phyloP scores from a whole-genome alignment of 441 rosid species.

The Gossypium lobatum region DNA sequence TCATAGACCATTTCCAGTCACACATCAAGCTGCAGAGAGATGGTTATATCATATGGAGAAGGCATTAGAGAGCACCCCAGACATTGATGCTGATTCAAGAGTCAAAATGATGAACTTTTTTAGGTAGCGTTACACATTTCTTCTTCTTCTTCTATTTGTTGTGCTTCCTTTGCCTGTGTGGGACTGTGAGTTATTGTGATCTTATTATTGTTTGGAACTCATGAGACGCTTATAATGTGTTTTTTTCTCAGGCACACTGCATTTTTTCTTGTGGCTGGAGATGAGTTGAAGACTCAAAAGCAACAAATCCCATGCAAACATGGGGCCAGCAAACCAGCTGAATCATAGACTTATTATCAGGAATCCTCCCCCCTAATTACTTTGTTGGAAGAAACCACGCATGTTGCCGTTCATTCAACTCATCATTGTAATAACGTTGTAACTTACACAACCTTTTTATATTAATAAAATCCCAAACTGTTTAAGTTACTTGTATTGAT shows the following conservation, averaged over 20 bases:
- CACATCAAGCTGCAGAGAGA: slow-evolving; percentile 81
- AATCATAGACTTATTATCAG: slow-evolving; percentile 22
- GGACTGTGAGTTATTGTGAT: background rate
- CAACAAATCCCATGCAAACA: slow-evolving; percentile 52
- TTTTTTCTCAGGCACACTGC: slow-evolving; percentile 72
- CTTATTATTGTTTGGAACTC: background rate
- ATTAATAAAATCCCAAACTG: slow-evolving; percentile 9
- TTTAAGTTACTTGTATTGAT: background rate
- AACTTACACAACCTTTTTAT: background rate
- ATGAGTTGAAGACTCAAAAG: slow-evolving; percentile 66
- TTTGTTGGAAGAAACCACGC: slow-evolving; percentile 5
- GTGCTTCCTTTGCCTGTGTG: background rate
- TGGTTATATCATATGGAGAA: slow-evolving; percentile 86
- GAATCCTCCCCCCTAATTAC: background rate
- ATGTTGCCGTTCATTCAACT: slow-evolving; percentile 2
- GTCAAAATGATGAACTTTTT: slow-evolving; percentile 82
- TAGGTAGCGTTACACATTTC: slow-evolving; percentile 32
- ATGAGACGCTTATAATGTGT: background rate
- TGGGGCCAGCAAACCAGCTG: slow-evolving; percentile 30
- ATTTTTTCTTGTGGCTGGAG: slow-evolving; percentile 90
- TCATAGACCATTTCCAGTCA: slow-evolving; percentile 84
- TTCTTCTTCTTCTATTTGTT: background rate
- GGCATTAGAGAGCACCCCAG: slow-evolving; percentile 56
- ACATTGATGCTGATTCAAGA: slow-evolving; percentile 69
- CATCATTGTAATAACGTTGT: background rate